Base-by-base conservation (phyloP, 148 eudicot species). In the Selenicereus undatus region DNA sequence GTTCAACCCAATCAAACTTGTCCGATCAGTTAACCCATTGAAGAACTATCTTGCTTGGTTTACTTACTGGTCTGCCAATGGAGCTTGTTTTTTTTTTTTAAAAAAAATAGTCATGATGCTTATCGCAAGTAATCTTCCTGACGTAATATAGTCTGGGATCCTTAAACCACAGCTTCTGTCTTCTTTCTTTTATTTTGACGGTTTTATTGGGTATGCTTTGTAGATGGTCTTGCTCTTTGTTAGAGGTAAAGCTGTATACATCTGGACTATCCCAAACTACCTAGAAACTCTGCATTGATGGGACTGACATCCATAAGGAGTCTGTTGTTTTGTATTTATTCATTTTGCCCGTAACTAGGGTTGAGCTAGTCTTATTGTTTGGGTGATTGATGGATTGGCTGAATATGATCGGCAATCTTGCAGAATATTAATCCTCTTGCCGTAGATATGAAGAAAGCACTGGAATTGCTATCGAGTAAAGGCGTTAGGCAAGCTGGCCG, bases 381-480 rank as follows among this genome's bases (percentile, higher is more conserved):
- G 26, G 29, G 20, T 54, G 76, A 17, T 13, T 58, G n/a, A 69
- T 76, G 54, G 32, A 69, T 52, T 30, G 29, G 52, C 36, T 22
- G n/a, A 3, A 43, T 75, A 21, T 24, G 17, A 3, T 39, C 71
- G 29, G 74, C 84, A 43, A 80, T 26, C 22, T 42, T 58, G 71
- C 91, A 95, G 99, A 84, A 85, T 79, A 3, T 88, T 78, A 88
- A 84, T 69, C 89, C 97, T 18, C 74, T 22, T 50, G 86, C 86
- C 54, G 81, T 95, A 64, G 88, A 88, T 72, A 75, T 95, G 78
- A 91, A 90, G 83, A 88, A 88, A 89, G 99, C 97, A 66, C 30
- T 95, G 84, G 79, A 87, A 85, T 81, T 93, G 74, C 88, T 95
- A 74, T 21, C 70, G 39, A 73, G 93, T 77, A 79, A 86, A 24